Conservation (phyloP, 1,284 basidiomycete species). For the Anthracocystis walkeri region DNA sequence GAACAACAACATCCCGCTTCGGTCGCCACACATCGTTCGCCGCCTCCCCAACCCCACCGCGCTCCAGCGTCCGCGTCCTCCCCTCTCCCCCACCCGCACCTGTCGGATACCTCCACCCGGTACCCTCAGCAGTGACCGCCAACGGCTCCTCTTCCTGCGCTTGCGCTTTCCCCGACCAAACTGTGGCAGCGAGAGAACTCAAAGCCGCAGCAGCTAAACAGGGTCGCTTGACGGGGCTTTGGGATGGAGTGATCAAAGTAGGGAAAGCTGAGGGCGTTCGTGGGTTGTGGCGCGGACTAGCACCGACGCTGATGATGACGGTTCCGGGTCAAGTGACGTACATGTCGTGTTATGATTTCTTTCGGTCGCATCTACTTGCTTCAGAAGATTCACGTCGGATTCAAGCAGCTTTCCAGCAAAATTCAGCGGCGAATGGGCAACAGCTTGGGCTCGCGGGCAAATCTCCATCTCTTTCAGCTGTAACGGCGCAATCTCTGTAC, state of each 20-base stretch:
- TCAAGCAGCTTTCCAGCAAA: slow-evolving; percentile 18
- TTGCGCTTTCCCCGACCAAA: slow-evolving; percentile 50
- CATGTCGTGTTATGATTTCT: slow-evolving; percentile 95
- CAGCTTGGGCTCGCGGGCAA: slow-evolving; percentile 19
- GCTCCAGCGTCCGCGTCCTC: slow-evolving; percentile 47
- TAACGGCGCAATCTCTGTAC: slow-evolving; percentile 53
- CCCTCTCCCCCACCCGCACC: slow-evolving; percentile 47
- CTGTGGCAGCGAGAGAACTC: slow-evolving; percentile 44
- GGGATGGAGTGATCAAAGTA: slow-evolving; percentile 66
- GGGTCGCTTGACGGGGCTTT: slow-evolving; percentile 58
- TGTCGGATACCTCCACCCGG: slow-evolving; percentile 35
- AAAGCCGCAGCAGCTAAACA: slow-evolving; percentile 40
- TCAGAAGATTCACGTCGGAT: slow-evolving; percentile 19
- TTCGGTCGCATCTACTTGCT: slow-evolving; percentile 73
- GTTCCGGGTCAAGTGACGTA: slow-evolving; percentile 93
- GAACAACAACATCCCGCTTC: slow-evolving; percentile 26
- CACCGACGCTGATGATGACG: slow-evolving; percentile 75
- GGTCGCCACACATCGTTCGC: slow-evolving; percentile 36
- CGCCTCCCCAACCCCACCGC: slow-evolving; percentile 26
- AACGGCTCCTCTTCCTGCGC: slow-evolving; percentile 49
- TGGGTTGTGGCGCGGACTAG: slow-evolving; percentile 67
- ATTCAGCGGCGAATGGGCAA: slow-evolving; percentile 20
- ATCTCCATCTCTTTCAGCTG: slow-evolving; percentile 37
- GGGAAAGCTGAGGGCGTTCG: slow-evolving; percentile 59
- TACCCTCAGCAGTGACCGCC: slow-evolving; percentile 35